Evolutionary conservation across 2,329 filamentous ascomycete species (phyloP).

Genomic region (Penicillium freii): DNA sequence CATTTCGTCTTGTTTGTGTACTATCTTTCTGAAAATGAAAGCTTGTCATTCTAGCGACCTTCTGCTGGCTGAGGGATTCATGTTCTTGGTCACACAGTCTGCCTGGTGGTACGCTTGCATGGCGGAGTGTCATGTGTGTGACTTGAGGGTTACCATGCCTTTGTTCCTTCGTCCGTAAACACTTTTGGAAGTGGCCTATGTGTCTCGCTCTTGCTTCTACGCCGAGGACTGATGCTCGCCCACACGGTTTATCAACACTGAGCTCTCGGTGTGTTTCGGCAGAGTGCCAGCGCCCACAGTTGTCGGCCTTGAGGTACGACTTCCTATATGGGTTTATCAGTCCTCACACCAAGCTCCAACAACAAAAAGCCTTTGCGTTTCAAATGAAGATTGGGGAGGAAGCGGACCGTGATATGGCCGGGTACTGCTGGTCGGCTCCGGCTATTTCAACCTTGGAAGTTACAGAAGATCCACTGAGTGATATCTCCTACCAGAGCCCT

Average conservation of each 20-base stretch:
- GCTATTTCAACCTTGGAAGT: background rate
- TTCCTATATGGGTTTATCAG: background rate
- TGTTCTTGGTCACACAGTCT: background rate
- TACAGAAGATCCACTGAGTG: background rate
- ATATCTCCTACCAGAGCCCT: background rate
- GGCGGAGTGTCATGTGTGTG: background rate
- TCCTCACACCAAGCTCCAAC: background rate
- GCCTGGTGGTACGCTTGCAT: constrained; percentile 3
- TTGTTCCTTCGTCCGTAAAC: background rate
- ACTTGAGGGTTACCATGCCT: background rate
- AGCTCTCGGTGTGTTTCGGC: background rate
- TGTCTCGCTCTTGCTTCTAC: background rate
- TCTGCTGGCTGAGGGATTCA: background rate
- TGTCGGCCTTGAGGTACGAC: background rate
- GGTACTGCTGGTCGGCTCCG: constrained; percentile 3
- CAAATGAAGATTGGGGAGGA: background rate
- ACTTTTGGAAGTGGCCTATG: background rate
- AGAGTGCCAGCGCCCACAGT: background rate
- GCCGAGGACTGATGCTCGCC: background rate
- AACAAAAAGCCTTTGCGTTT: background rate
- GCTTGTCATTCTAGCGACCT: background rate
- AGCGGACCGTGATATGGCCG: background rate
- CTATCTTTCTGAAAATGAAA: background rate
- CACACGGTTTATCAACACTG: background rate
- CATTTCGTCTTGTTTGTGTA: background rate